Percentiles rank a stretch among this genome's conserved stretches.
Conservation (phyloP, 805 yeast species). For the Metschnikowia koreensis region DNA sequence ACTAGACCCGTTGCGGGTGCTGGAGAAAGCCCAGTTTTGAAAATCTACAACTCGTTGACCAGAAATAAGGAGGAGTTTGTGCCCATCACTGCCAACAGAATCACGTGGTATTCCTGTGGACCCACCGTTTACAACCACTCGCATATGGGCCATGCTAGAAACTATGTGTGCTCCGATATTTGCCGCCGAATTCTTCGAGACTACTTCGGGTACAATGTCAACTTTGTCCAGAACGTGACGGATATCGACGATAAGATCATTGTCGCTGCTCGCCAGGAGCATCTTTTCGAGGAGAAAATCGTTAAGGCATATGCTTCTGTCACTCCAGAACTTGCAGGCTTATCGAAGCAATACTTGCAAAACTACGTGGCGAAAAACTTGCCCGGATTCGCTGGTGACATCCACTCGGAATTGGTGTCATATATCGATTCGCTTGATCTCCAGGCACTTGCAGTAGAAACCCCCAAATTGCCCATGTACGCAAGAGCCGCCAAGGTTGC, state of each 20-base stretch:
- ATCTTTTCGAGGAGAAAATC: slow-evolving; percentile 65
- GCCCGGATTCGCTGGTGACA: slow-evolving; percentile 37
- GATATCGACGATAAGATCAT: slow-evolving; percentile 98
- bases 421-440: slow-evolving; percentile 57
- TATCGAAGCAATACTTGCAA: slow-evolving; percentile 44
- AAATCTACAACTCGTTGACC: slow-evolving; percentile 80
- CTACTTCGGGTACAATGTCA: slow-evolving; percentile 86
- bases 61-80: slow-evolving; percentile 73
- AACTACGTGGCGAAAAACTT: slow-evolving; percentile 55
- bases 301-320: slow-evolving; percentile 26
- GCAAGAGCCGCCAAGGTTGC: slow-evolving; percentile 60
- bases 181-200: slow-evolving; percentile 85
- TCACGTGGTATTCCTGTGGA: slow-evolving; percentile 97
- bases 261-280: slow-evolving; percentile 87
- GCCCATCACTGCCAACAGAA: slow-evolving; percentile 62
- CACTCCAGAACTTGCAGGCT: slow-evolving; percentile 34
- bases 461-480: slow-evolving; percentile 90
- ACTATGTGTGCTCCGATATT: slow-evolving; percentile 92
- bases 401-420: slow-evolving; percentile 36
- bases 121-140: slow-evolving; percentile 96
- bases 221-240: slow-evolving; percentile 95
- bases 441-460: slow-evolving; percentile 46
- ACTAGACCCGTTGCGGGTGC: slow-evolving; percentile 20
- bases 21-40: slow-evolving; percentile 38
- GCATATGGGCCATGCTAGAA: slow-evolving; percentile 99